Conservation (phyloP, 2,329 filamentous ascomycete genomes). For the Triangularia verruculosa region DNA sequence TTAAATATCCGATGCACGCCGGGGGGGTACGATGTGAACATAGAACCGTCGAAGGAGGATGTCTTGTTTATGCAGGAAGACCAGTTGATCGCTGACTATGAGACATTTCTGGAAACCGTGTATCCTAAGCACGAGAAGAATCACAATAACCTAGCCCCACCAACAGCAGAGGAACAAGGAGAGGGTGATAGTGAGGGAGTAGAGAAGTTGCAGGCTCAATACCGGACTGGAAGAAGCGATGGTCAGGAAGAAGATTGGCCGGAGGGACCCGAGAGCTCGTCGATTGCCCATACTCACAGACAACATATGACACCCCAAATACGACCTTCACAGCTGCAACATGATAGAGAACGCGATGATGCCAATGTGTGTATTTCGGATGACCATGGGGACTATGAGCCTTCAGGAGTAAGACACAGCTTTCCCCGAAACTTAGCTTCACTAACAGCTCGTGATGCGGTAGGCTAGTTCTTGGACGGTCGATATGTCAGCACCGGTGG, state of each 20-base stretch:
- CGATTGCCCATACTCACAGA: neutral
- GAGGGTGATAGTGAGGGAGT: neutral
- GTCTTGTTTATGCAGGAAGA: constrained; percentile 62
- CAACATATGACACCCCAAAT: neutral
- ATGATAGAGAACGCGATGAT: neutral
- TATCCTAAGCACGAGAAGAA: constrained; percentile 33
- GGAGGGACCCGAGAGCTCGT: neutral
- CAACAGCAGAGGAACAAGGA: neutral
- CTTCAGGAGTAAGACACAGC: neutral
- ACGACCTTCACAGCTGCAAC: neutral
- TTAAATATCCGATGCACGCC: constrained; percentile 61
- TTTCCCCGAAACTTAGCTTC: neutral
- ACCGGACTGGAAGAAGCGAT: neutral
- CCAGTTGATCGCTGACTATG: constrained; percentile 45
- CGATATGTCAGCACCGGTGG: neutral
- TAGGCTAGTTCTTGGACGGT: neutral
- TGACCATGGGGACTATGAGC: neutral
- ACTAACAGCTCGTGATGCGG: neutral
- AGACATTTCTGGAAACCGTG: constrained; percentile 40
- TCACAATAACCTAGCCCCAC: neutral
- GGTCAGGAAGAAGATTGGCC: neutral
- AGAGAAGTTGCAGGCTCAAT: neutral
- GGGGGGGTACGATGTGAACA: constrained; percentile 67
- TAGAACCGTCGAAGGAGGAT: constrained; percentile 70
- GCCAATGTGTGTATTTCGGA: neutral